Evolutionary conservation across 2,329 filamentous ascomycete genomes (phyloP).

Genomic region (Ophiostoma perfectum): DNA sequence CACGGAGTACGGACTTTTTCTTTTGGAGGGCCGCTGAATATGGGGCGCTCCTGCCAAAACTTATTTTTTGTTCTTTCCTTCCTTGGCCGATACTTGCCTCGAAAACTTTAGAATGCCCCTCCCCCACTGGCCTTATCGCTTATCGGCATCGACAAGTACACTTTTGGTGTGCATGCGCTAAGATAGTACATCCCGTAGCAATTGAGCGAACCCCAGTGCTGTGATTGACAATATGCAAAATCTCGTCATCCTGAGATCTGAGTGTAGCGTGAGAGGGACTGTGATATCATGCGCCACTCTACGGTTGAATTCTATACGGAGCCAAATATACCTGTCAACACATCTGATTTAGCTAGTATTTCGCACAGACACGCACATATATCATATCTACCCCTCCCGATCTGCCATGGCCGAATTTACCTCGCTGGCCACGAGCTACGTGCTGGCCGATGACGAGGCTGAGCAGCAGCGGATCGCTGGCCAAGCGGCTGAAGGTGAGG

Average conservation of each 20-base stretch:
- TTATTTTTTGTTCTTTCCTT: background rate
- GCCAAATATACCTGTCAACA: background rate
- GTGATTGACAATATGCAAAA: conserved; percentile 19
- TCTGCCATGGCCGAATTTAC: conserved; percentile 28
- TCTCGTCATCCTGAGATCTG: conserved; percentile 19
- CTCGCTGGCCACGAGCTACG: conserved; percentile 28
- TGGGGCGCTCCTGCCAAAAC: conserved; percentile 2
- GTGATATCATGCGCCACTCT: conserved; percentile 5
- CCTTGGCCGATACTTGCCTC: background rate
- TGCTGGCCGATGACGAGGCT: conserved; percentile 28
- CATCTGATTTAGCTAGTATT: background rate
- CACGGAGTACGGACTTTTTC: conserved; percentile 1
- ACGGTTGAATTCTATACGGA: background rate
- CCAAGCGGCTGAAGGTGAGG: conserved; percentile 26
- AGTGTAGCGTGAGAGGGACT: background rate
- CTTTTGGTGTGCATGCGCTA: background rate
- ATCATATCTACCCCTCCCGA: background rate
- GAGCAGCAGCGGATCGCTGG: conserved; percentile 25
- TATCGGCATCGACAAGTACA: conserved; percentile 16
- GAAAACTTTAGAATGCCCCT: conserved; percentile 14
- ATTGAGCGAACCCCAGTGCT: conserved; percentile 11
- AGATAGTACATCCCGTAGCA: conserved; percentile 10
- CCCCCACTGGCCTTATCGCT: conserved; percentile 23
- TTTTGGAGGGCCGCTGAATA: background rate
- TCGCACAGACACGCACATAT: background rate